Conservation (phyloP, 495 filamentous ascomycete species). For the Tuber microsphaerosporum region DNA sequence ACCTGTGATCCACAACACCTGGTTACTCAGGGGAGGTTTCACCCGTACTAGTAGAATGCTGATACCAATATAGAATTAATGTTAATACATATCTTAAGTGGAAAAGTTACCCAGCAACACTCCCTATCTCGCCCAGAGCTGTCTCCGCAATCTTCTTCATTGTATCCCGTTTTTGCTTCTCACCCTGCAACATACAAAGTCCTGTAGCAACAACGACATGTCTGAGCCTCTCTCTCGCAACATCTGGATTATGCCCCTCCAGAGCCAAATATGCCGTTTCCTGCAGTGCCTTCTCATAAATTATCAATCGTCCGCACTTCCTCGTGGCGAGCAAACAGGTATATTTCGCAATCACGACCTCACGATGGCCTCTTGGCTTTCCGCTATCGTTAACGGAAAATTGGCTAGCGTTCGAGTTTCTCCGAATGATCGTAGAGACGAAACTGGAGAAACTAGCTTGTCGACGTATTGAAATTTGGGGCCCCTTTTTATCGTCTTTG, state of each 20-base stretch:
- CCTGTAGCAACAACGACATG: constrained; percentile 33
- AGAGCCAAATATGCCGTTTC: constrained; percentile 1
- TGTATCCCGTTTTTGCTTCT: constrained; percentile 36
- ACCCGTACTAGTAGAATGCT: background rate
- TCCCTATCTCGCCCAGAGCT: background rate
- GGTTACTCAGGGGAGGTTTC: background rate
- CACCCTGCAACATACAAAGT: constrained; percentile 35
- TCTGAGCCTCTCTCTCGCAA: constrained; percentile 29
- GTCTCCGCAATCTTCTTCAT: constrained; percentile 5
- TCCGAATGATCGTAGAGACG: constrained; percentile 13
- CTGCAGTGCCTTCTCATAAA: constrained; percentile 20
- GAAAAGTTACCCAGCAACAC: background rate
- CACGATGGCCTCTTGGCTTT: background rate
- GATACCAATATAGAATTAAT: background rate
- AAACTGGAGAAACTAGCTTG: constrained; percentile 24
- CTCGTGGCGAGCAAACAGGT: constrained; percentile 28
- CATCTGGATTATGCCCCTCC: background rate
- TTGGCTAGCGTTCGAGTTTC: constrained; percentile 4
- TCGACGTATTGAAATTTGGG: background rate
- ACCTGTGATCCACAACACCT: background rate
- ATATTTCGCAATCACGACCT: constrained; percentile 36
- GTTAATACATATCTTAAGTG: background rate
- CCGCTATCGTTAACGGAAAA: background rate
- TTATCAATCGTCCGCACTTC: constrained; percentile 28
- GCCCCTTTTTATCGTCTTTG: background rate